Conservation (phyloP, 495 filamentous ascomycete species). For the Neurospora sp. region DNA sequence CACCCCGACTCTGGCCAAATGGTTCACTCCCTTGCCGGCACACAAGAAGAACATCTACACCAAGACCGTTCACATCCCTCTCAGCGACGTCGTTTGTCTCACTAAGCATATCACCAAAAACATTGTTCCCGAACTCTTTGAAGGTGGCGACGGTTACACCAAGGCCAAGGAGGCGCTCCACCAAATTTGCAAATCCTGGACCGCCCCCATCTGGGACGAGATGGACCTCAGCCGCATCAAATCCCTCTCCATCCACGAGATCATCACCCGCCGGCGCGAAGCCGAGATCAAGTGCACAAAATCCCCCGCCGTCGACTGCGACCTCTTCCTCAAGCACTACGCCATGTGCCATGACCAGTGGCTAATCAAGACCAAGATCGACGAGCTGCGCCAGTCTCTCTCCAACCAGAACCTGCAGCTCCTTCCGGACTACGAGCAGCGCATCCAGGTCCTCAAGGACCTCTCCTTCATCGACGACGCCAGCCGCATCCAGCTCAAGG, state of each 20-base stretch:
- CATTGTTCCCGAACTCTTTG: conserved; percentile 42
- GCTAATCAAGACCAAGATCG: conserved; percentile 85
- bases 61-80: conserved; percentile 53
- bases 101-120: conserved; percentile 63
- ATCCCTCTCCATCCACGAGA: conserved; percentile 64
- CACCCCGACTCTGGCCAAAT: conserved; percentile 50
- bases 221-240: conserved; percentile 71
- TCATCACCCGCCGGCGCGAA: conserved; percentile 55
- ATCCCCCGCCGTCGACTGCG: conserved; percentile 50
- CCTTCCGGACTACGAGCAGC: conserved; percentile 95
- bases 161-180: conserved; percentile 51
- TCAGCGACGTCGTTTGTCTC: conserved; percentile 70
- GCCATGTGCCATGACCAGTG: conserved; percentile 92
- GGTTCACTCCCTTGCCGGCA: conserved; percentile 51
- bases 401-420: conserved; percentile 95
- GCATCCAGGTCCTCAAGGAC: conserved; percentile 82
- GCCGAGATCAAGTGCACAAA: conserved; percentile 48
- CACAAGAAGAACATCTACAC: conserved; percentile 48
- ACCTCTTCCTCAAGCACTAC: conserved; percentile 77
- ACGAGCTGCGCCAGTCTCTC: conserved; percentile 71
- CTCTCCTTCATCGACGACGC: conserved; percentile 80
- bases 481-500: conserved; percentile 82
- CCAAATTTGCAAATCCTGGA: conserved; percentile 59
- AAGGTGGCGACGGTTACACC: conserved; percentile 28
- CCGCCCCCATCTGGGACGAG: conserved; percentile 68